These are phyloP conservation scores for Pichia paraexigua DNA, from an alignment of 805 yeast species.

Conservation along the genomic window DNA sequence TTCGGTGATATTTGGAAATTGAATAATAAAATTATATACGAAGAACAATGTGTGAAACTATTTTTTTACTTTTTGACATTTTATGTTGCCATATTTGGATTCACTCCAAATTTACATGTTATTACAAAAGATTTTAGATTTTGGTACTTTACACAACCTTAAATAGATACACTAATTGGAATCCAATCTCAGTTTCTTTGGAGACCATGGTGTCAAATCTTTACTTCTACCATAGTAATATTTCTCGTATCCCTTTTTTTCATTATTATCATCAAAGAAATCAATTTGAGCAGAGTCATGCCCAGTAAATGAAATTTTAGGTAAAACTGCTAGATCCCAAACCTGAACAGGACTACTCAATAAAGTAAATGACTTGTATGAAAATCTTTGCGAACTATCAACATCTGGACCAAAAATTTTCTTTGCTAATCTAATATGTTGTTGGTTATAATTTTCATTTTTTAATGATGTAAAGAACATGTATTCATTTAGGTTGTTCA, in stretches of 20 bases:
- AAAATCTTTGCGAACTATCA: slow-evolving; percentile 14
- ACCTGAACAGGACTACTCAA: slow-evolving; percentile 27
- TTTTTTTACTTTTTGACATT: neutral
- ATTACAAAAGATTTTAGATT: neutral
- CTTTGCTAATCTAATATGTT: slow-evolving; percentile 6
- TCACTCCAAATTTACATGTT: neutral
- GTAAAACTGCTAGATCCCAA: slow-evolving; percentile 24
- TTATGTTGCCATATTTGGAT: too few relatives aligned
- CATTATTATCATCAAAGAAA: slow-evolving; percentile 22
- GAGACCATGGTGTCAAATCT: slow-evolving; percentile 18
- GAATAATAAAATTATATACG: neutral
- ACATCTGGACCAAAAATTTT: slow-evolving; percentile 22
- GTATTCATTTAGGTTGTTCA: slow-evolving; percentile 17
- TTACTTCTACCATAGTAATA: slow-evolving; percentile 23
- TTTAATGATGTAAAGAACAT: slow-evolving; percentile 20
- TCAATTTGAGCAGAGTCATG: slow-evolving; percentile 16
- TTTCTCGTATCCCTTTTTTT: slow-evolving; percentile 19
- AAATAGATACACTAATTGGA: slow-evolving; percentile 6
- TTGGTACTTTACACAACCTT: neutral
- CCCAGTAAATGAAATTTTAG: slow-evolving; percentile 26
- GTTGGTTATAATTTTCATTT: slow-evolving; percentile 13
- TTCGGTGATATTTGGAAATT: neutral
- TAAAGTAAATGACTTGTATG: slow-evolving; percentile 21
- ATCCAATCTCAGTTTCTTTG: slow-evolving; percentile 13
- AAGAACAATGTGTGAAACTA: neutral